Evolutionary conservation across 257 asterid species (phyloP), one percentile per base, ranked within the genome.

Genomic region (Paulownia fortunei): DNA sequence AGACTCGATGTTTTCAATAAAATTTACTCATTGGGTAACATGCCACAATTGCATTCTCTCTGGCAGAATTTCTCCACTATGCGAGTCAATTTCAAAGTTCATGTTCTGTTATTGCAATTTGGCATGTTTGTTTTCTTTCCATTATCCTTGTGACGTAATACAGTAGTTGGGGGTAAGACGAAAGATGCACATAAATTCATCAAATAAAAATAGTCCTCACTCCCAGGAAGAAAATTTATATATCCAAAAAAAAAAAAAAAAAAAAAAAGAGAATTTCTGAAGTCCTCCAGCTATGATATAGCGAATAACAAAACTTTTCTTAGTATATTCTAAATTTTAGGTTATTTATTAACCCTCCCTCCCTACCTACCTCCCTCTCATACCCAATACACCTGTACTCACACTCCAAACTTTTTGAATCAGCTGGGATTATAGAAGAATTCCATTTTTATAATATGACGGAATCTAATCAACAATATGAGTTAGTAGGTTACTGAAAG

Each of bases 371-470:
- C 9, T 16, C 49, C 3, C n/a, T 52, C 7, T 24, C 21, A 36
- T 2, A 18, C 12, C 59, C 52, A 32, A 15, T 15, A 63, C 42
- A 37, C 42, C 23, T 8, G 26, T 26, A 34, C 46, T 55, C 23
- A 30, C 19, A 41, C 46, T 18, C 52, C 36, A 12, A 44, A 58
- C 44, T 18, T 61, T 52, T 47, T 24, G 61, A 58, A 37, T 39
- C 24, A 42, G 62, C 70, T 41, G 62, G 24, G 69, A 54, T 37
- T 18, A 67, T 69, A 56, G 24, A 76, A 42, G 8, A 51, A 32
- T 16, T 18, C 1, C 23, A n/a, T 16, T 32, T 32, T 19, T 69
- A 24, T 46, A 10, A n/a, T 4, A n/a, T 16, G 62, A 8, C 18
- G 16, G 46, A 30, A 47, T 8, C 46, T 69, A 8, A 26, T 23